Conservation (phyloP, 352 stramenopile species). For the Pythium insidiosum region DNA sequence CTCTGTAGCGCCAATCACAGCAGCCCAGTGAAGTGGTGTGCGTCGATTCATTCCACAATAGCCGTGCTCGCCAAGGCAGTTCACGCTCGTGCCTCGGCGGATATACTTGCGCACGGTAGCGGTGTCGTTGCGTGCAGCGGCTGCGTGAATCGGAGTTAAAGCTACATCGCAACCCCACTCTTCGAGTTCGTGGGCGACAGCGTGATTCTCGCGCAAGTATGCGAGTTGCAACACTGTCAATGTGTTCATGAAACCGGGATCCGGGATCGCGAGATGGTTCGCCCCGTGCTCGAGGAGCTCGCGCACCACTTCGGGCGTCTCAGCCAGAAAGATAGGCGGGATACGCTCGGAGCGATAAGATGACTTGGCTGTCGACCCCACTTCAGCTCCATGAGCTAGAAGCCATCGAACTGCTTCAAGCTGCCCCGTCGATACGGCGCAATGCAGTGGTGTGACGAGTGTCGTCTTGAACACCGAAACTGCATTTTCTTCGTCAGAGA, state of each 20-base stretch:
- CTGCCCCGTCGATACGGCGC: slow-evolving; percentile 60
- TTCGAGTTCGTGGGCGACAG: slow-evolving; percentile 66
- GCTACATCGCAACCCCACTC: slow-evolving; percentile 76
- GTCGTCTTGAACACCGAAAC: slow-evolving; percentile 79
- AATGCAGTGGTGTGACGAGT: slow-evolving; percentile 76
- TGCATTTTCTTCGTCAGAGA: slow-evolving; percentile 48
- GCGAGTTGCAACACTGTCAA: slow-evolving; percentile 68
- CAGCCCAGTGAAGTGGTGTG: slow-evolving; percentile 74
- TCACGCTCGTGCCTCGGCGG: slow-evolving; percentile 37
- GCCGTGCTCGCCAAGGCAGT: slow-evolving; percentile 75
- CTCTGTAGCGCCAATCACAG: slow-evolving; percentile 50
- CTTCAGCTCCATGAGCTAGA: slow-evolving; percentile 45
- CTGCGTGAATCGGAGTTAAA: slow-evolving; percentile 69
- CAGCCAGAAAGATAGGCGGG: slow-evolving; percentile 66
- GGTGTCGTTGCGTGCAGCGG: slow-evolving; percentile 52
- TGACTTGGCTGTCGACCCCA: slow-evolving; percentile 38
- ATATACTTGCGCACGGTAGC: slow-evolving; percentile 51
- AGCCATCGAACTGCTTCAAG: slow-evolving; percentile 65
- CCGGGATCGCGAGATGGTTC: slow-evolving; percentile 52
- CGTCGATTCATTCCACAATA: slow-evolving; percentile 73
- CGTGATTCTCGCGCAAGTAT: slow-evolving; percentile 71
- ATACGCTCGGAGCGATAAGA: slow-evolving; percentile 68
- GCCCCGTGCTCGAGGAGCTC: slow-evolving; percentile 58
- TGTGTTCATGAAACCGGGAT: slow-evolving; percentile 79
- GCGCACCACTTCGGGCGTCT: slow-evolving; percentile 52